Base-by-base conservation (phyloP, 2,329 filamentous ascomycete species). In the Aspergillus fijiensis region DNA sequence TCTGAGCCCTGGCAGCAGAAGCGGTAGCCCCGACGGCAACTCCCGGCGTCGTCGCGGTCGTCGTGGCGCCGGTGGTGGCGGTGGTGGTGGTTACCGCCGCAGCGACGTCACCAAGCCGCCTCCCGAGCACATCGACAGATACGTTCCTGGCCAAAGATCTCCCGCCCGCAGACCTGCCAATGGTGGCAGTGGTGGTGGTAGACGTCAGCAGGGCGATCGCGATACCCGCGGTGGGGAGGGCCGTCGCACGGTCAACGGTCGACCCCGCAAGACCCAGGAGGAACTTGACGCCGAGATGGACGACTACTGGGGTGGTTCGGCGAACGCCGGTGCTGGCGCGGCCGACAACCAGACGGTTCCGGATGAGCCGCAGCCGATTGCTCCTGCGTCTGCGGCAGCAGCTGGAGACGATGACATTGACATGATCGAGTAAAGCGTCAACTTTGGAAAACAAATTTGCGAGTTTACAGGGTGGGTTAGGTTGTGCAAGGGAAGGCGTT, bases 231-330 rank as follows among this genome's bases (percentile, higher is more conserved):
- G 60, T 47, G 64, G 59, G 60, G 71, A 61, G 57, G 68, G 72
- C 75, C 62, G 79, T 76, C 65, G 78, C 33, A 80, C 80, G 51
- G 81, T 79, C 19, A 82, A 85, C 56, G 68, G 65, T 23, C 84
- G 91, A 52, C 83, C 87, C 2, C 89, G 87, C 77, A 96, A 96
- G 84, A 96, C 93, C 0, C 89, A 92, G 67, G 91, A 96, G 69
- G 91, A 97, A 74, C 82, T 97, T 47, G 93, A 97, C 74, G 91
- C 91, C n/a, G 93, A 97, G 78, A 97, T 97, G 93, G 92, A 89
- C 31, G 91, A 96, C 72, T 97, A 97, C 76, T 97, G 92, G 81
- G 87, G 84, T 35, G 87, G 84, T 31, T 80, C 79, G 27, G 74
- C 76, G 42, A 75, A 69, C 51, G 72, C 69, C 59, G 75, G 68